Percentiles rank a stretch among this genome's conserved stretches.
Evolutionary conservation across 2,329 filamentous ascomycete species (phyloP).

Genomic region (Claviceps lovelessii): DNA sequence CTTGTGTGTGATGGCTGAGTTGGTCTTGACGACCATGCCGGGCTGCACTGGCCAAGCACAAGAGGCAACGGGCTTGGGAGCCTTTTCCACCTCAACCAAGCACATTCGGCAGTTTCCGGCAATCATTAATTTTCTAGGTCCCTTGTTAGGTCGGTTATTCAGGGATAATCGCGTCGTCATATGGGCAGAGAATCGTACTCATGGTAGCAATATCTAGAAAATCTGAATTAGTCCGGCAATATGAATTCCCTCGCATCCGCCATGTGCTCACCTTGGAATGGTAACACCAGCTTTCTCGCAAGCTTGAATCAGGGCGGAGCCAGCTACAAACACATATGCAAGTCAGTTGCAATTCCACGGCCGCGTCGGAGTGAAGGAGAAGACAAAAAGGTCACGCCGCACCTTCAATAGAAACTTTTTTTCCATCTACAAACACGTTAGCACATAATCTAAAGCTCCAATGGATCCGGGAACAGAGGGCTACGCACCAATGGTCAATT

Average conservation of each 20-base stretch:
- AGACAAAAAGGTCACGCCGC: conserved; percentile 16
- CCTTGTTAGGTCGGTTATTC: conserved; percentile 24
- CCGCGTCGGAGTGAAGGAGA: conserved; percentile 3
- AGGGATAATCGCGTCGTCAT: conserved; percentile 14
- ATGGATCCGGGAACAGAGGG: conserved; percentile 15
- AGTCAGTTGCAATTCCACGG: conserved; percentile 20
- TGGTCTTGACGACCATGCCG: conserved; percentile 98
- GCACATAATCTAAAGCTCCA: conserved; percentile 13
- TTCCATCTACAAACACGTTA: conserved; percentile 57
- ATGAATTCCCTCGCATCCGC: background rate
- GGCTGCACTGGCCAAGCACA: conserved; percentile 98
- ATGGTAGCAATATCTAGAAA: conserved; percentile 86
- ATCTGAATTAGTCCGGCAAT: conserved; percentile 2
- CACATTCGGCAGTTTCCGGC: conserved; percentile 99
- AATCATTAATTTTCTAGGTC: conserved; percentile 81
- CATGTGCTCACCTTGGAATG: conserved; percentile 54
- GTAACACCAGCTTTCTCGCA: conserved; percentile 94
- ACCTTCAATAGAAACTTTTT: conserved; percentile 98
- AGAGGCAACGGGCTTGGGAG: conserved; percentile 92
- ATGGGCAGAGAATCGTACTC: conserved; percentile 46
- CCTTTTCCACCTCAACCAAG: conserved; percentile 90
- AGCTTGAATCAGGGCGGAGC: conserved; percentile 93
- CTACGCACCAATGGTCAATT: conserved; percentile 75
- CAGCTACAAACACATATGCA: conserved; percentile 43
- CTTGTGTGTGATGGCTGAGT: conserved; percentile 92